Evolutionary conservation across 495 filamentous ascomycete genomes (phyloP).

Genomic region (Lepidopterella palustris): DNA sequence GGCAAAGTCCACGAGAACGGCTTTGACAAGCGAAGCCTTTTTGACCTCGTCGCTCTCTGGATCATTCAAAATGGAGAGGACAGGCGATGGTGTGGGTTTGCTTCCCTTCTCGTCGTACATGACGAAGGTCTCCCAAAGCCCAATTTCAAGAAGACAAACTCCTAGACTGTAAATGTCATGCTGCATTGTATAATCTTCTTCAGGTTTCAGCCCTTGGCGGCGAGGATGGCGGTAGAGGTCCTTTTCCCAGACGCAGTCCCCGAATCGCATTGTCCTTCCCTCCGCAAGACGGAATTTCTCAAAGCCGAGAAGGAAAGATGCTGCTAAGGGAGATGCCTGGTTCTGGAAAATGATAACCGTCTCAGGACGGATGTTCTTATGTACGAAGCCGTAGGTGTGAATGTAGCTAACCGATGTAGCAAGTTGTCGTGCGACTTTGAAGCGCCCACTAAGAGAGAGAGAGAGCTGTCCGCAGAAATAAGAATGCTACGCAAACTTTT

Average conservation of each 20-base stretch:
- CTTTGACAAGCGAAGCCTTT: slow-evolving; percentile 36
- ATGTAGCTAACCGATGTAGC: slow-evolving; percentile 45
- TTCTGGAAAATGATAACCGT: slow-evolving; percentile 43
- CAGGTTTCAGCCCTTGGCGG: slow-evolving; percentile 41
- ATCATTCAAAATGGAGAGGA: background rate
- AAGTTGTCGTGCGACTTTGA: slow-evolving; percentile 43
- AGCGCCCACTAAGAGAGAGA: slow-evolving; percentile 27
- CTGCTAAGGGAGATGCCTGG: slow-evolving; percentile 18
- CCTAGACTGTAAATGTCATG: slow-evolving; percentile 63
- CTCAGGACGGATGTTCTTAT: slow-evolving; percentile 55
- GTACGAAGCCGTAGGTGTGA: slow-evolving; percentile 48
- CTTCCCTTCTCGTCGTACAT: slow-evolving; percentile 17
- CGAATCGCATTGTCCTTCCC: slow-evolving; percentile 35
- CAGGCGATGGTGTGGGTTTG: background rate
- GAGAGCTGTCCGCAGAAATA: background rate
- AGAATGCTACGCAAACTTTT: slow-evolving; percentile 3
- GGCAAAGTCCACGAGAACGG: slow-evolving; percentile 39
- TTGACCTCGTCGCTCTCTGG: slow-evolving; percentile 7
- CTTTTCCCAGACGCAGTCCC: slow-evolving; percentile 41
- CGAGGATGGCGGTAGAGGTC: slow-evolving; percentile 54
- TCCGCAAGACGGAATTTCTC: slow-evolving; percentile 43
- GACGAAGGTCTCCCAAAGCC: slow-evolving; percentile 50
- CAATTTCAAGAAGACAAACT: slow-evolving; percentile 55
- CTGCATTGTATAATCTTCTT: slow-evolving; percentile 48
- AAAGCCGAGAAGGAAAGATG: slow-evolving; percentile 46